Conservation (phyloP, 805 yeast species). For the Schwanniomyces pseudopolymorphus region DNA sequence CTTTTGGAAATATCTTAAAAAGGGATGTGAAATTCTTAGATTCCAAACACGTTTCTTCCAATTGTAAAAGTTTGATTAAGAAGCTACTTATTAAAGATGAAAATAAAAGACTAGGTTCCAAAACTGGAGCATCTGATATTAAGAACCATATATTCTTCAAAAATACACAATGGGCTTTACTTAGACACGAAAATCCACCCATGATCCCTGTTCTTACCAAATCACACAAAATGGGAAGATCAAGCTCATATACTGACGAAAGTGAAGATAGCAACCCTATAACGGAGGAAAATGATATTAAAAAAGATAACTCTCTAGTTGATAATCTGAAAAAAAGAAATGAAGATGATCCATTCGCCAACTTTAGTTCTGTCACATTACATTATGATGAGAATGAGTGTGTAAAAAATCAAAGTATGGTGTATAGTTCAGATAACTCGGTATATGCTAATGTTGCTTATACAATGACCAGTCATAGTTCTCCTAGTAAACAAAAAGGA, state of each 20-base stretch:
- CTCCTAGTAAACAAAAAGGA: conserved; percentile 25
- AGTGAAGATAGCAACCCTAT: conserved; percentile 6
- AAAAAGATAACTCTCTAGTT: conserved; percentile 14
- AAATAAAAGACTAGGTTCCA: conserved; percentile 82
- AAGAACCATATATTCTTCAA: conserved; percentile 91
- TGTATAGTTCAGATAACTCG: conserved; percentile 42
- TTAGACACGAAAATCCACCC: conserved; percentile 92
- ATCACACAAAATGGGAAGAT: conserved; percentile 19
- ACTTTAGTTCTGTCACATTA: conserved; percentile 82
- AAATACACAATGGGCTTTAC: conserved; percentile 89
- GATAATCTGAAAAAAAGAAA: conserved; percentile 21
- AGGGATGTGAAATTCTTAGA: conserved; percentile 82
- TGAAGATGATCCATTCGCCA: conserved; percentile 70
- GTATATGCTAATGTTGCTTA: conserved; percentile 57
- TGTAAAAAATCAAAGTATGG: conserved; percentile 41
- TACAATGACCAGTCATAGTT: conserved; percentile 40
- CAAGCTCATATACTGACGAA: conserved; percentile 8
- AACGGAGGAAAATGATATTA: neutral
- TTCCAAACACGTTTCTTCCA: conserved; percentile 60
- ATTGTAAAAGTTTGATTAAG: conserved; percentile 75
- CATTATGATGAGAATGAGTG: conserved; percentile 62
- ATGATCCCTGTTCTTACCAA: conserved; percentile 78
- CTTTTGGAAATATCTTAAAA: conserved; percentile 84
- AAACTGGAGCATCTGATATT: conserved; percentile 92
- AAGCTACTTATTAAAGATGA: conserved; percentile 89